These are phyloP conservation scores for Camellia japonica DNA, from an alignment of 148 eudicot genomes.

Conservation along the genomic window DNA sequence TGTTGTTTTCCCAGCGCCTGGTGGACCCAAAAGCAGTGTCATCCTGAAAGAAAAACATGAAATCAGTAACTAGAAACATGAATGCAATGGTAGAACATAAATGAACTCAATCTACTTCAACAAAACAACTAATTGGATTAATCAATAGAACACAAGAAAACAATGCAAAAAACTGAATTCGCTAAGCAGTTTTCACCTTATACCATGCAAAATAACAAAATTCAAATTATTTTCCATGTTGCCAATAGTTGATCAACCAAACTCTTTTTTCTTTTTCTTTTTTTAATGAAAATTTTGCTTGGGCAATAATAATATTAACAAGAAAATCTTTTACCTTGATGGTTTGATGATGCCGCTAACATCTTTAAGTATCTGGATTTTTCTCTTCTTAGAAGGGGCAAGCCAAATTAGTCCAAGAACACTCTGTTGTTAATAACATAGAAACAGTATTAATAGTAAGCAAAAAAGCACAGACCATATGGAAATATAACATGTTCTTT, in stretches of 20 bases:
- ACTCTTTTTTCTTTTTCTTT: too few species aligned
- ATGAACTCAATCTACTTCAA: not conserved
- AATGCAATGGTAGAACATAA: not conserved
- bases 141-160: not conserved
- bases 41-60: slow-evolving; percentile 35
- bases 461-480: not conserved
- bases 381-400: slow-evolving; percentile 34
- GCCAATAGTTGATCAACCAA: too few species aligned
- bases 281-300: too few species aligned
- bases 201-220: not conserved
- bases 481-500: not conserved
- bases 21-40: slow-evolving; percentile 79
- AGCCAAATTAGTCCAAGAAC: slow-evolving; percentile 27
- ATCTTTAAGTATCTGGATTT: slow-evolving; percentile 30
- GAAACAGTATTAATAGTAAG: not conserved
- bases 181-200: not conserved
- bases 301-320: too few species aligned
- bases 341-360: slow-evolving; percentile 37
- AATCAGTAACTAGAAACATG: too few species aligned
- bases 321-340: slow-evolving; percentile 24
- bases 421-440: slow-evolving; percentile 8
- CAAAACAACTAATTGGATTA: not conserved
- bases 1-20: slow-evolving; percentile 77
- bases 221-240: too few species aligned
- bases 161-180: too few species aligned